Base-by-base conservation (phyloP, 352 stramenopile genomes). In the Phytophthora colocasiae region DNA sequence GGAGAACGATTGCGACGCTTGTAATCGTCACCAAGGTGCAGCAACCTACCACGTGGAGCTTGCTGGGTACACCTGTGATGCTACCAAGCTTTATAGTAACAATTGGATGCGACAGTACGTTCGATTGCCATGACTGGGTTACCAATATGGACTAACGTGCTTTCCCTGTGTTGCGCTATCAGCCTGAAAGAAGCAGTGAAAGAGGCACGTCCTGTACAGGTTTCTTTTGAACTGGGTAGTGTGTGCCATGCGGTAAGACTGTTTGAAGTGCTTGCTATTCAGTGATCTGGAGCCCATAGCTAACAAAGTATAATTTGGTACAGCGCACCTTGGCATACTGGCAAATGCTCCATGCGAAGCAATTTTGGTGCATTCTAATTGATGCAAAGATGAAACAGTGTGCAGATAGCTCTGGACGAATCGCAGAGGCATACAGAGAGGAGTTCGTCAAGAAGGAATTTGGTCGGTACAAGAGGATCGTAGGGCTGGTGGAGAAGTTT, bases 321-420 rank as follows among this genome's bases (percentile, higher is more conserved):
- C 47, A 95, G 87, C 81, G 87, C 22, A 90, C 81, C 4, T 61
- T 94, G 29, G 76, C 73, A 3, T 96, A 87, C 58, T 96, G 87
- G 87, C 80, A 93, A 41, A 40, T 96, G 29, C 73, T 92, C 6
- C 87, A 96, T 31, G 83, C 87, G 29, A 96, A 96, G 55, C 84
- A 81, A 15, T 92, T 92, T 44, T 92, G 83, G 83, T 90, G 81
- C 7, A 77, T 78, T 14, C n/a, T 94, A 2, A 73, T 96, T 27
- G 82, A 92, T 32, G 81, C 80, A 9, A 92, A 92, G 64, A 64
- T 73, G 15, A 76, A 74, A 12, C 59, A 80, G 39, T 71, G 34
- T 58, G 57, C 74, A 0, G 75, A 88, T 53, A 69, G 56, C 12
- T 74, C 66, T 0, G 85, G 81, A 1, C 76, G 79, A 14, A 90